A percentile compares a stretch with the other conserved stretches of the same genome.
Evolutionary conservation across 129 eudicot species (phyloP).

Genomic region (Centaurea solstitialis): DNA sequence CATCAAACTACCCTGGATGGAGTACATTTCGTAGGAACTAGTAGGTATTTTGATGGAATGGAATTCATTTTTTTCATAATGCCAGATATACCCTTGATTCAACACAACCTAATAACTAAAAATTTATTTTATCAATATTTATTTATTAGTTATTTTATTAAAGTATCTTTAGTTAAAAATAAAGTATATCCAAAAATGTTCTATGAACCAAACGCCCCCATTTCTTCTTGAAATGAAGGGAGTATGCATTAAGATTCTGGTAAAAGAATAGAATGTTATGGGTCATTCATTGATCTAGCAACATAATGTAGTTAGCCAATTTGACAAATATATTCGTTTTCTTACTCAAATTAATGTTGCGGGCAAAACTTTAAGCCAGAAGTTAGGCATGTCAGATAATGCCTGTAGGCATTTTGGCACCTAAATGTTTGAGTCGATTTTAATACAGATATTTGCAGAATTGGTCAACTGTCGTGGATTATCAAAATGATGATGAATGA

Average conservation of each 20-base stretch:
- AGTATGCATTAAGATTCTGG: not conserved
- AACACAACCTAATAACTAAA: too few species aligned
- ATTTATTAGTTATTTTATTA: too few species aligned
- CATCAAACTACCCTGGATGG: too few species aligned
- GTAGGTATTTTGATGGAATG: too few species aligned
- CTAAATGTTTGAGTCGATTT: not conserved
- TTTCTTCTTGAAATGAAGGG: not conserved
- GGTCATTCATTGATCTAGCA: not conserved
- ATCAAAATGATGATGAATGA: not conserved
- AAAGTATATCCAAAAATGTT: too few species aligned
- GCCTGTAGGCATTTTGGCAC: not conserved
- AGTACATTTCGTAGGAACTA: too few species aligned
- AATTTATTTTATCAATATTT: not conserved
- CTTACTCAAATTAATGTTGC: not conserved
- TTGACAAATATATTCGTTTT: not conserved
- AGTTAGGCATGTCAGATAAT: not conserved
- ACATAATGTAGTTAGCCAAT: not conserved
- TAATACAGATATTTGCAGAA: not conserved
- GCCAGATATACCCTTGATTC: too few species aligned
- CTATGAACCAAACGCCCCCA: not conserved
- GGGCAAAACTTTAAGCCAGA: not conserved
- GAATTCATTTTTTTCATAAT: too few species aligned
- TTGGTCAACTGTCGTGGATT: not conserved
- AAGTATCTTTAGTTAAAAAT: too few species aligned
- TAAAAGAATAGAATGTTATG: not conserved